Conservation (phyloP, 257 asterid species). For the Scutellaria minor region DNA sequence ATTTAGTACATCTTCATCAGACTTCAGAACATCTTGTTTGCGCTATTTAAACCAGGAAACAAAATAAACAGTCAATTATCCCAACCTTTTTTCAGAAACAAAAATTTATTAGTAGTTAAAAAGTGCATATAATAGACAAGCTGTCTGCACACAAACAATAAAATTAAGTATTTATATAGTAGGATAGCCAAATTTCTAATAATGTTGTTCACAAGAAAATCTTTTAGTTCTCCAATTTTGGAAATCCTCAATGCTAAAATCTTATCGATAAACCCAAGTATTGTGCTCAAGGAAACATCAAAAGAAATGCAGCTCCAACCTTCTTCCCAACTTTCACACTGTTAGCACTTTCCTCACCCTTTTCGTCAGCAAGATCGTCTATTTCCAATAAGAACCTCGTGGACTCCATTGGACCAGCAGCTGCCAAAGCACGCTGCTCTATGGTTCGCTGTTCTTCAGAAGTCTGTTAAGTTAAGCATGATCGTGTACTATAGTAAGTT, state of each 20-base stretch:
- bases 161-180: too few relatives aligned
- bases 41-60: conserved; percentile 52
- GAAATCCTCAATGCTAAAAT: too few relatives aligned
- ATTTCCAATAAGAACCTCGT: conserved; percentile 70
- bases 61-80: conserved; percentile 31
- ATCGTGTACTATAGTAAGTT: not conserved
- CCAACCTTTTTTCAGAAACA: not conserved
- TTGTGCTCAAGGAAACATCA: conserved; percentile 12
- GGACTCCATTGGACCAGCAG: conserved; percentile 85
- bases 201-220: too few relatives aligned
- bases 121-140: too few relatives aligned
- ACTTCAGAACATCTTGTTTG: conserved; percentile 54
- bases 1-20: conserved; percentile 51
- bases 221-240: too few relatives aligned
- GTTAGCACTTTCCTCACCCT: conserved; percentile 41
- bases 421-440: conserved; percentile 75
- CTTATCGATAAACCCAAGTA: not conserved
- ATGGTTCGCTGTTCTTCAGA: conserved; percentile 39
- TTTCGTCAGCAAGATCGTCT: conserved; percentile 47
- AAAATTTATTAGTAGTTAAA: too few relatives aligned
- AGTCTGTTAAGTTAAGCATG: conserved; percentile 42
- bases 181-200: too few relatives aligned
- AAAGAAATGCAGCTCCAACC: conserved; percentile 51
- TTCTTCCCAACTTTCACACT: conserved; percentile 52
- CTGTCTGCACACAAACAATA: too few relatives aligned